These are phyloP conservation scores for Malbranchea cinnamomea DNA, from an alignment of 2,329 filamentous ascomycete species.

Conservation along the genomic window DNA sequence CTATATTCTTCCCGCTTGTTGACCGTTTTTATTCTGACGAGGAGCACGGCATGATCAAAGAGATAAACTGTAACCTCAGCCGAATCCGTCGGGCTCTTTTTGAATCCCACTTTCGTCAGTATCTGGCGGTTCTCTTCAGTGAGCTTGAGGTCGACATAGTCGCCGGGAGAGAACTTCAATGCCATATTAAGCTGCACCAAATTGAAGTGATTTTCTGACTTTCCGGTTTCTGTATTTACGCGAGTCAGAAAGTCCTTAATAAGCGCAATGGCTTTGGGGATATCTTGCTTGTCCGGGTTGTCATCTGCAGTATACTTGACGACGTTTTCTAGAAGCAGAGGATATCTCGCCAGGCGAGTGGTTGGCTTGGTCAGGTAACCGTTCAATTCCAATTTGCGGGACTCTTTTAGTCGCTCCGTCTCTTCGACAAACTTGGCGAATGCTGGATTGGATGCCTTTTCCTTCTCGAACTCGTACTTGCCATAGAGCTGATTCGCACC, in stretches of 20 bases:
- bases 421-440: conserved; percentile 93
- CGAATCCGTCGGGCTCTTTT: conserved; percentile 78
- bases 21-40: conserved; percentile 79
- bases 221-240: conserved; percentile 90
- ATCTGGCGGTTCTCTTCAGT: conserved; percentile 87
- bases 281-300: conserved; percentile 78
- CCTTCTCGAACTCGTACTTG: conserved; percentile 96
- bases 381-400: conserved; percentile 88
- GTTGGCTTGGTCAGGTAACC: conserved; percentile 97
- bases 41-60: conserved; percentile 86
- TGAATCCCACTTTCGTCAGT: conserved; percentile 85
- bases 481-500: conserved; percentile 91
- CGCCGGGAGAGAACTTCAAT: conserved; percentile 76
- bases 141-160: conserved; percentile 84
- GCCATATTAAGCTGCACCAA: conserved; percentile 81
- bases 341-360: conserved; percentile 85
- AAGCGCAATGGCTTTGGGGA: conserved; percentile 72
- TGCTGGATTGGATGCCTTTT: conserved; percentile 68
- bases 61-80: conserved; percentile 88
- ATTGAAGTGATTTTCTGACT: conserved; percentile 96
- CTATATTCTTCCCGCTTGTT: conserved; percentile 92
- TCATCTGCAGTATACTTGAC: conserved; percentile 81
- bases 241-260: conserved; percentile 77
- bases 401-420: conserved; percentile 90
- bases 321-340: conserved; percentile 78